A percentile compares a stretch with the other conserved stretches of the same genome.
Evolutionary conservation across 1,284 basidiomycete genomes (phyloP).

Genomic region (Pseudozyma hubeiensis): DNA sequence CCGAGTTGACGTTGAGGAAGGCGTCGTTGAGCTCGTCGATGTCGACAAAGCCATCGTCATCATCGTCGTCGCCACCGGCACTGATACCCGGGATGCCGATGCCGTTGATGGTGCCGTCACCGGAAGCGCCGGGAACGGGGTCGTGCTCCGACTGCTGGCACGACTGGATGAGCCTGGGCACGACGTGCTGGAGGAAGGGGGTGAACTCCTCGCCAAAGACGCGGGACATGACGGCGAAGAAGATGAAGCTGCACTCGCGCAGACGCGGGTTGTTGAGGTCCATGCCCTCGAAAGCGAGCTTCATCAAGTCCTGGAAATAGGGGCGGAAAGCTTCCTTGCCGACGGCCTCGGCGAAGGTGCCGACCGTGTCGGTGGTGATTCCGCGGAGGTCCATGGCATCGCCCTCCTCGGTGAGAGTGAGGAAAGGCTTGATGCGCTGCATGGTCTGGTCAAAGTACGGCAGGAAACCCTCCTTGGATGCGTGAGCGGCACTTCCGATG

Average conservation of each 20-base stretch:
- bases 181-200: slow-evolving; percentile 84
- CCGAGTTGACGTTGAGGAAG: slow-evolving; percentile 82
- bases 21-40: slow-evolving; percentile 78
- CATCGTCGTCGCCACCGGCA: slow-evolving; percentile 76
- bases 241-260: slow-evolving; percentile 96
- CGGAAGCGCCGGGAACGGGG: slow-evolving; percentile 64
- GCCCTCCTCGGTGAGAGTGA: slow-evolving; percentile 82
- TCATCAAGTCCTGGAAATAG: slow-evolving; percentile 96
- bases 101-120: slow-evolving; percentile 65
- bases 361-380: slow-evolving; percentile 97
- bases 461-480: slow-evolving; percentile 90
- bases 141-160: slow-evolving; percentile 79
- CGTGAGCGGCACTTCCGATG: slow-evolving; percentile 97
- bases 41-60: slow-evolving; percentile 73
- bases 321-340: slow-evolving; percentile 94
- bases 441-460: slow-evolving; percentile 97
- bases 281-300: slow-evolving; percentile 89
- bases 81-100: slow-evolving; percentile 77
- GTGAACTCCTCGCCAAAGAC: slow-evolving; percentile 96
- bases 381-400: slow-evolving; percentile 91
- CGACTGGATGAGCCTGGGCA: slow-evolving; percentile 86
- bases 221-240: slow-evolving; percentile 97
- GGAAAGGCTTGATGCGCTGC: slow-evolving; percentile 84
- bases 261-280: slow-evolving; percentile 85
- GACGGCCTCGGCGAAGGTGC: slow-evolving; percentile 96